Evolutionary conservation across 306 rosid species (phyloP).

Genomic region (Gastrolobium villosum): DNA sequence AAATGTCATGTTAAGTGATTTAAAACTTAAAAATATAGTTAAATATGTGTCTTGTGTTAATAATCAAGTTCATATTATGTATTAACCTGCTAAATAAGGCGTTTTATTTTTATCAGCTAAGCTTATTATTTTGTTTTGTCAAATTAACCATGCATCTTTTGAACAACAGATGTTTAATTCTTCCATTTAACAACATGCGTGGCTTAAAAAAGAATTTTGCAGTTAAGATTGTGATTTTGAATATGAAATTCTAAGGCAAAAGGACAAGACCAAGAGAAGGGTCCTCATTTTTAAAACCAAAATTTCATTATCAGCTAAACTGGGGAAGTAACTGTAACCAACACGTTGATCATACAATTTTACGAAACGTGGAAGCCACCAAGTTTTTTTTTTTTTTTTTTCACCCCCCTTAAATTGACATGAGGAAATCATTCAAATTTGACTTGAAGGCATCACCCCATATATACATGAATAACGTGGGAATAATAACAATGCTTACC

Average conservation of each 20-base stretch:
- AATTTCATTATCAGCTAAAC: constrained; percentile 8
- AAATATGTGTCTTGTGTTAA: neutral
- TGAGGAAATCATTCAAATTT: constrained; percentile 37
- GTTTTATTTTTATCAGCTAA: neutral
- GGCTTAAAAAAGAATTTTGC: neutral
- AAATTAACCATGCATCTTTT: neutral
- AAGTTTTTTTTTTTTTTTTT: neutral
- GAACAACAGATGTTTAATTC: neutral
- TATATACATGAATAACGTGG: constrained; percentile 47
- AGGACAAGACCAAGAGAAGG: neutral
- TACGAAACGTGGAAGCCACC: constrained; percentile 43
- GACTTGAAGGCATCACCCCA: constrained; percentile 38
- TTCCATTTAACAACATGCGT: neutral
- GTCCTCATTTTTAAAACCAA: neutral
- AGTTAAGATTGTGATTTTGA: neutral
- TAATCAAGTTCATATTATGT: neutral
- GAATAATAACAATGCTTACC: neutral
- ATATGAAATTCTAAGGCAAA: neutral
- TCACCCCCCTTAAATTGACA: constrained; percentile 13
- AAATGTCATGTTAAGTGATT: too few species aligned
- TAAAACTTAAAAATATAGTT: too few species aligned
- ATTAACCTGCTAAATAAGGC: neutral
- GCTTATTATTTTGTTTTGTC: neutral
- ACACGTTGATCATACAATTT: neutral
- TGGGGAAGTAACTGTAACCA: neutral